Evolutionary conservation across 495 filamentous ascomycete genomes (phyloP), one percentile per base, ranked within the genome.

Genomic region (Penicillium cosmopolitanum): DNA sequence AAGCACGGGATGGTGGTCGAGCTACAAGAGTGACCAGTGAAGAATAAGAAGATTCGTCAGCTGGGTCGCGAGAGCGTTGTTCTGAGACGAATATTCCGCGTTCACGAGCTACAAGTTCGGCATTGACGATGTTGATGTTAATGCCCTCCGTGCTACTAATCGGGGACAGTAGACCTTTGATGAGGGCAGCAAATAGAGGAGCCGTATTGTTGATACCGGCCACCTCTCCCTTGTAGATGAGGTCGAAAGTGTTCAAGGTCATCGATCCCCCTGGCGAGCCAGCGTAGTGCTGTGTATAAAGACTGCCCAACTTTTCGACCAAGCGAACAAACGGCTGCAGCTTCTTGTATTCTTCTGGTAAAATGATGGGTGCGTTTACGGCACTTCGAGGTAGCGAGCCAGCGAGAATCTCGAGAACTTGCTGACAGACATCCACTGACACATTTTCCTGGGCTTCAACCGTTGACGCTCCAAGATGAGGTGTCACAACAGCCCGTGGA

Each of bases 371-470:
- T 5, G 87, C 87, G 56, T 91, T 91, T 51, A 91, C 88, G 7
- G 88, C 87, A 33, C 80, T 82, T 11, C 86, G 88, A 1, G 88
- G 88, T 13, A 90, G 75, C 3, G 84, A 83, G 10, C 88, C 88
- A 11, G 77, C 73, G 23, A 91, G 64, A 53, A 91, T 89, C 48
- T 82, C 76, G 7, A 87, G 72, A n/a, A 91, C 87, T 72, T 91
- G 87, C 56, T 82, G 81, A 70, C 88, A 91, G 23, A 91, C 88
- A 66, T 91, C 88, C 40, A 89, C 78, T 23, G 83, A 85, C 13
- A 91, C 88, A 64, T 89, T 89, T 68, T 91, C 88, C 71, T 90
- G 88, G 0, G 88, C 88, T 76, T 91, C 88, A n/a, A 87, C 79
- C 2, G 88, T 91, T 12, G 83, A 86, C 9, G 88, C 88, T 5